phyloP scores from a whole-genome alignment of 306 rosid species.

The Casuarina cunninghamiana region DNA sequence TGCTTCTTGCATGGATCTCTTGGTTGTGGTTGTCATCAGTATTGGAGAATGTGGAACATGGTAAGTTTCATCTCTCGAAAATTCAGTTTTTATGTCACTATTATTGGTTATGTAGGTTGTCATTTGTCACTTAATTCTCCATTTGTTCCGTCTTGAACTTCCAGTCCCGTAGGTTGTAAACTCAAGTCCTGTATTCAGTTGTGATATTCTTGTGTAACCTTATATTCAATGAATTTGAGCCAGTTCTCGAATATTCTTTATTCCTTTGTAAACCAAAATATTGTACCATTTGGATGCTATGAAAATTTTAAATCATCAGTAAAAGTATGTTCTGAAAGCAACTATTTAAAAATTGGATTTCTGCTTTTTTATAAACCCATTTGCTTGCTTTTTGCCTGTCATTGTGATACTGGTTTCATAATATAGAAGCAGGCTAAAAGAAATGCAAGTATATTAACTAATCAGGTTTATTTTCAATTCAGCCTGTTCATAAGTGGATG shows the following conservation, averaged over 20 bases:
- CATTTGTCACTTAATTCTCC: neutral
- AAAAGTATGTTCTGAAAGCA: neutral
- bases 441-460: slow-evolving; percentile 22
- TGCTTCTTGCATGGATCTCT: slow-evolving; percentile 38
- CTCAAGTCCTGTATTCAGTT: neutral
- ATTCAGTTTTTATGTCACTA: slow-evolving; percentile 17
- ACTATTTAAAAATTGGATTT: neutral
- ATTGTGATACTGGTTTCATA: neutral
- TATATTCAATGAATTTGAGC: neutral
- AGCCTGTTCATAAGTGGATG: slow-evolving; percentile 99
- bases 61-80: slow-evolving; percentile 44
- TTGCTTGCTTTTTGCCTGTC: neutral
- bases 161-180: neutral
- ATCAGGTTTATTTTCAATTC: slow-evolving; percentile 29
- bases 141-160: neutral
- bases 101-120: neutral
- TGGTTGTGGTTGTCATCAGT: slow-evolving; percentile 62
- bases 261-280: neutral
- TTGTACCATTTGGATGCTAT: slow-evolving; percentile 1
- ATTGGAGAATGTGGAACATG: slow-evolving; percentile 99
- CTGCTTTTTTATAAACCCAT: neutral
- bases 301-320: neutral
- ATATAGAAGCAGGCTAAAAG: neutral
- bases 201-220: neutral
- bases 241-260: neutral